These are phyloP conservation scores for Mucor racemosus DNA, from an alignment of 371 early-diverging fungal species.

Conservation along the genomic window DNA sequence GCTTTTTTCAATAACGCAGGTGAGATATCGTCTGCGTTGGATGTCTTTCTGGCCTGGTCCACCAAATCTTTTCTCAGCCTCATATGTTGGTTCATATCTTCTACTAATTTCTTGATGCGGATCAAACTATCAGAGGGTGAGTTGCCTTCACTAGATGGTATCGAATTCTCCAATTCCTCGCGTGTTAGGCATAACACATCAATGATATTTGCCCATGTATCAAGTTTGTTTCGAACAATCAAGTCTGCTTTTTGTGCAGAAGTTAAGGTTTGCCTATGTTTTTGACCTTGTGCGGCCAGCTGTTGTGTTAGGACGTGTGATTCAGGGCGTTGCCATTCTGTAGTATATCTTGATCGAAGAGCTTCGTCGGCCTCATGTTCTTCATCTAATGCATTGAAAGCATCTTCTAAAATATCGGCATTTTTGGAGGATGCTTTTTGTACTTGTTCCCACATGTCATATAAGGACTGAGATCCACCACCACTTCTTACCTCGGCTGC, in stretches of 20 bases:
- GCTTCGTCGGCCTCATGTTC: constrained; percentile 75
- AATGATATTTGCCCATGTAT: constrained; percentile 59
- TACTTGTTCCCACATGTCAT: constrained; percentile 67
- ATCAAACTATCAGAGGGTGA: constrained; percentile 4
- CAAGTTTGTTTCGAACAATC: constrained; percentile 65
- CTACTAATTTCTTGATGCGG: constrained; percentile 27
- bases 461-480: constrained; percentile 68
- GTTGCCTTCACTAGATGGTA: constrained; percentile 16
- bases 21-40: constrained; percentile 78
- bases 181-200: constrained; percentile 37
- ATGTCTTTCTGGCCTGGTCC: constrained; percentile 39
- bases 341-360: constrained; percentile 53
- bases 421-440: constrained; percentile 56
- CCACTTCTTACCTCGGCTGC: constrained; percentile 76
- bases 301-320: constrained; percentile 66
- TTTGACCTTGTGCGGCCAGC: constrained; percentile 64
- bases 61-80: constrained; percentile 32
- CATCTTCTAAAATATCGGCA: constrained; percentile 64
- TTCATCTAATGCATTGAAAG: constrained; percentile 71
- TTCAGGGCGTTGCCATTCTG: constrained; percentile 65
- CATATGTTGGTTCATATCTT: constrained; percentile 42
- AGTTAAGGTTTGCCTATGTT: constrained; percentile 66
- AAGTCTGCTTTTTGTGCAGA: constrained; percentile 74
- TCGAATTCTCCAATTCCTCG: constrained; percentile 47
- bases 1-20: constrained; percentile 52